A percentile compares a stretch with the other conserved stretches of the same genome.
These are phyloP conservation scores for Asclepias syriaca DNA, from an alignment of 257 asterid species.

Conservation along the genomic window DNA sequence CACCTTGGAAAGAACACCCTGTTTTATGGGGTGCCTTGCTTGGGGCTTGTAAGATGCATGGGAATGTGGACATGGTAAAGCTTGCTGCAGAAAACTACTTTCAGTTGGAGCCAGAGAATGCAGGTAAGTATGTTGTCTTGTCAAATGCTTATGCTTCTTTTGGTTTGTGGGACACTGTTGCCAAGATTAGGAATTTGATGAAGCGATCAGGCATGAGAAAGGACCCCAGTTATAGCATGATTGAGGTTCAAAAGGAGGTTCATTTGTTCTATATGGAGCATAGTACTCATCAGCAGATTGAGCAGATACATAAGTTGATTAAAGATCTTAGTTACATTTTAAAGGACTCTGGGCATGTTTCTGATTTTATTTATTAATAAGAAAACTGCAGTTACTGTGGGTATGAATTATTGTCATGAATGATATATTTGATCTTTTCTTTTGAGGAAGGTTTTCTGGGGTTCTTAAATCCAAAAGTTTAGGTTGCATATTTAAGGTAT, in stretches of 20 bases:
- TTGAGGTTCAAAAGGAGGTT: constrained; percentile 67
- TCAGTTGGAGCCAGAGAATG: constrained; percentile 73
- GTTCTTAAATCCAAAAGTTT: background rate
- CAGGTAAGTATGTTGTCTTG: constrained; percentile 81
- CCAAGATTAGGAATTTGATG: constrained; percentile 71
- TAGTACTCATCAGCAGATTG: constrained; percentile 64
- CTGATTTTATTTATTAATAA: constrained; percentile 38
- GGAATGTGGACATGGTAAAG: constrained; percentile 62
- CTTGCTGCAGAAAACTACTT: constrained; percentile 78
- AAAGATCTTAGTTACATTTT: constrained; percentile 43
- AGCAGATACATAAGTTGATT: constrained; percentile 43
- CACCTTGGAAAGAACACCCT: constrained; percentile 68
- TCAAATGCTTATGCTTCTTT: constrained; percentile 81
- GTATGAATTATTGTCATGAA: background rate
- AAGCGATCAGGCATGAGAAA: constrained; percentile 75
- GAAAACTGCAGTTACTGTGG: constrained; percentile 13
- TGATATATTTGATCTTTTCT: constrained; percentile 1
- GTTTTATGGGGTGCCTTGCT: constrained; percentile 88
- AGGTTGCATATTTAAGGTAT: background rate
- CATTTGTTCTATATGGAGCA: constrained; percentile 86
- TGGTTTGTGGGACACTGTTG: constrained; percentile 88
- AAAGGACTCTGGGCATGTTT: constrained; percentile 46
- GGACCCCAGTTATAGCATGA: constrained; percentile 93
- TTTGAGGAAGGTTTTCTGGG: background rate
- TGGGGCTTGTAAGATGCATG: constrained; percentile 81